Conservation (phyloP, 495 filamentous ascomycete species). For the Penicillium fimorum region DNA sequence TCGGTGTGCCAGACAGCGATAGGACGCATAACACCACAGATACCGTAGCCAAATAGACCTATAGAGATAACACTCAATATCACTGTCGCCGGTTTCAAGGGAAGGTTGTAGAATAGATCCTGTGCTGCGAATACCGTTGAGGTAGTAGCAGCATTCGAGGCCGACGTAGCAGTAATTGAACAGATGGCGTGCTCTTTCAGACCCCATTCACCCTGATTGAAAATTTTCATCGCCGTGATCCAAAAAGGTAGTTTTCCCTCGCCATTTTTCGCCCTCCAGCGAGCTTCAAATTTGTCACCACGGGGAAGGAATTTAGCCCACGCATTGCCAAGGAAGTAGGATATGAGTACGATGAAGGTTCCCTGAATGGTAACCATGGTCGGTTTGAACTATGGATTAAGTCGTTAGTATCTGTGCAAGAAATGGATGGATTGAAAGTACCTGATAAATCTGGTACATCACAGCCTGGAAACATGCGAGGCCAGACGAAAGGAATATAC, state of each 20-base stretch:
- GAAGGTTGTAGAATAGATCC: constrained; percentile 33
- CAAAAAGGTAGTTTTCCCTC: constrained; percentile 23
- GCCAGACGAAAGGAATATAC: constrained; percentile 41
- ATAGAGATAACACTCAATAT: constrained; percentile 36
- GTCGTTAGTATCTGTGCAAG: not conserved
- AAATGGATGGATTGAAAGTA: constrained; percentile 16
- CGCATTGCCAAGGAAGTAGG: constrained; percentile 40
- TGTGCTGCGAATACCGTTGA: constrained; percentile 31
- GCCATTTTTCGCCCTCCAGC: constrained; percentile 27
- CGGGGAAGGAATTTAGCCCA: constrained; percentile 46
- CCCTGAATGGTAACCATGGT: constrained; percentile 30
- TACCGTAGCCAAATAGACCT: constrained; percentile 51
- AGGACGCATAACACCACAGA: constrained; percentile 52
- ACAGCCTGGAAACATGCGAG: constrained; percentile 49
- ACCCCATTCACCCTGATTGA: constrained; percentile 33
- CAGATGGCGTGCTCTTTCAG: constrained; percentile 37
- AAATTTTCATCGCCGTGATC: constrained; percentile 23
- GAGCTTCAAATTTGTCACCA: constrained; percentile 33
- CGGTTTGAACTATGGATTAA: constrained; percentile 29
- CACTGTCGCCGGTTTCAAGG: constrained; percentile 24
- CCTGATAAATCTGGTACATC: constrained; percentile 49
- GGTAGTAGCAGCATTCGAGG: constrained; percentile 22
- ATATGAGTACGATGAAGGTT: constrained; percentile 41
- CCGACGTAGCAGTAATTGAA: constrained; percentile 30
- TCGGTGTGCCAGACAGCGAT: constrained; percentile 54